Conservation (phyloP, 768 basidiomycete genomes). For the Tulasnella sp. region DNA sequence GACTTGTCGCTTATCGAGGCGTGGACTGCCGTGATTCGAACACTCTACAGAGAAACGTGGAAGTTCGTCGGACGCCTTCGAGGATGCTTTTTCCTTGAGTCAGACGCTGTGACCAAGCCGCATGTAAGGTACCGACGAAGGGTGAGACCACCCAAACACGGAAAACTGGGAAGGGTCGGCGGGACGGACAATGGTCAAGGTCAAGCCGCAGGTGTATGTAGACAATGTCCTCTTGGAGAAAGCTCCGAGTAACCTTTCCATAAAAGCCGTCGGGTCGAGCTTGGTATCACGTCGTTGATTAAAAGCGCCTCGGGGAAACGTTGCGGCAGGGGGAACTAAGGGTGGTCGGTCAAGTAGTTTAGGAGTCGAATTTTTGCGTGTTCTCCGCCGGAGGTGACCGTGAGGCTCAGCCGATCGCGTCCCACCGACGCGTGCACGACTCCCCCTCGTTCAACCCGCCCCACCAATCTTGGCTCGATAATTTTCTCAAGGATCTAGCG, state of each 20-base stretch:
- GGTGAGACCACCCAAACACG: background rate
- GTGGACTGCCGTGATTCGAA: background rate
- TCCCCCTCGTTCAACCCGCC: background rate
- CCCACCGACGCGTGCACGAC: background rate
- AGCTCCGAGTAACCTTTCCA: background rate
- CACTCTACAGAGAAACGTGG: conserved; percentile 3
- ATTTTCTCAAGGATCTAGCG: background rate
- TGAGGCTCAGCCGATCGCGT: background rate
- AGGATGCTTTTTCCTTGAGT: background rate
- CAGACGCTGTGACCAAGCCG: background rate
- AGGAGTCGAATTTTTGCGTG: background rate
- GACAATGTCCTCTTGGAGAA: background rate
- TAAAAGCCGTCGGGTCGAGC: background rate
- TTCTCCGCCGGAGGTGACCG: conserved; percentile 4
- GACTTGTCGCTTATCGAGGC: conserved; percentile 1
- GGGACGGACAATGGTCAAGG: background rate
- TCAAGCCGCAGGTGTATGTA: background rate
- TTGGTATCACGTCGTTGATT: background rate
- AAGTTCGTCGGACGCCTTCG: background rate
- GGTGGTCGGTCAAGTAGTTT: background rate
- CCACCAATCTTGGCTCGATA: background rate
- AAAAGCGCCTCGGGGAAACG: background rate
- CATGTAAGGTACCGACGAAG: background rate
- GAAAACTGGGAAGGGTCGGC: background rate
- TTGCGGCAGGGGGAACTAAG: background rate